Base-by-base conservation (phyloP, 2,329 filamentous ascomycete species). In the Thermothelomyces thermophilus region DNA sequence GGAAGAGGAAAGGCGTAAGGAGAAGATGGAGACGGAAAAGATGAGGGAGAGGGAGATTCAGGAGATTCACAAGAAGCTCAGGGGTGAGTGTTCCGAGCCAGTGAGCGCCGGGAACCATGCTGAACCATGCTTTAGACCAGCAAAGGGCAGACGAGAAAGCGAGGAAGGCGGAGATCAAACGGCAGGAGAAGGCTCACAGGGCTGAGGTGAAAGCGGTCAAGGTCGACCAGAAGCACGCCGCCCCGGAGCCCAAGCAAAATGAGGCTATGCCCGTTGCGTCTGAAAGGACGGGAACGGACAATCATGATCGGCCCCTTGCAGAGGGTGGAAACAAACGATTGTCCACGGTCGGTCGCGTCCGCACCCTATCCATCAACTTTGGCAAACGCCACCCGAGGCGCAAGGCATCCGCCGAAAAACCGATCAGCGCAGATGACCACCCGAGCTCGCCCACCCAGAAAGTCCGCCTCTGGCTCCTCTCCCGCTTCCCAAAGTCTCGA, bases 101-200 rank as follows among this genome's bases (percentile, higher is more conserved):
- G 22, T 6, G 9, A 8, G 33, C 13, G n/a, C 6, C 17, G 31
- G 3, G 13, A 14, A 16, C 10, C n/a, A 4, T 26, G 2, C 24
- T 48, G 52, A 45, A 62, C 64, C 50, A 37, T 17, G 5, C 24
- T 20, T 31, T 52, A 76, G 72, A 71, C 7, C 67, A 73, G 54
- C 69, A 70, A 48, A 73, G 76, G 50, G 68, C 70, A 13, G 72
- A 69, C 46, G 66, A 70, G 35, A 87, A 46, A 51, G 59, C 55
- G 5, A 54, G 60, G 19, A 61, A 58, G 30, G 60, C 55, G 2
- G 61, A 62, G 44, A 44, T 60, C 22, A 77, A 79, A 35, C 66
- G 82, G 6, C 83, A 88, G 57, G 73, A 80, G 53, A 81, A 86
- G 51, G 55, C 48, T 3, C 55, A 56, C 14, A 66, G 63, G 35